These are phyloP conservation scores for Glonium stellatum DNA, from an alignment of 495 filamentous ascomycete genomes.

Conservation along the genomic window DNA sequence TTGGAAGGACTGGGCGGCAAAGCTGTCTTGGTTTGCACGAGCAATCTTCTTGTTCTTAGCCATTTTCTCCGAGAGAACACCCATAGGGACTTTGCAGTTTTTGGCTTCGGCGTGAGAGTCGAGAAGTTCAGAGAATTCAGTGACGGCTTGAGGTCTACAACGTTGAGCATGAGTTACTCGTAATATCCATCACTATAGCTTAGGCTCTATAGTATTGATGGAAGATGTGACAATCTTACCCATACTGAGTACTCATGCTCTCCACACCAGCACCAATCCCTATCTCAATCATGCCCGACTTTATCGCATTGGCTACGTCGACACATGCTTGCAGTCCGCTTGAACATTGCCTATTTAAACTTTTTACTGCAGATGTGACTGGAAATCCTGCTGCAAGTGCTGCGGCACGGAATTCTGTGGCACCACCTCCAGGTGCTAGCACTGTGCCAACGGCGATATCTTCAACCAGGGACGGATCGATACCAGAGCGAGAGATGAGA, in stretches of 20 bases:
- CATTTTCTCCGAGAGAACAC: conserved; percentile 89
- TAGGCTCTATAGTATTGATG: not conserved
- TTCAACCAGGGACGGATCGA: conserved; percentile 78
- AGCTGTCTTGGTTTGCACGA: conserved; percentile 73
- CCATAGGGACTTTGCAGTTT: conserved; percentile 99
- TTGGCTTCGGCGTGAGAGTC: conserved; percentile 74
- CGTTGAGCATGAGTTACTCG: no score
- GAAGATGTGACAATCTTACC: conserved; percentile 32
- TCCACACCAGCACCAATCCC: conserved; percentile 96
- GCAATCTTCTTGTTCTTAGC: conserved; percentile 71
- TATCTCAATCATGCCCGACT: conserved; percentile 84
- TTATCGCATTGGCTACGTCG: conserved; percentile 88
- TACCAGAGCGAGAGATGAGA: conserved; percentile 72
- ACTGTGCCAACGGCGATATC: conserved; percentile 91
- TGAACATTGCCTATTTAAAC: conserved; percentile 86
- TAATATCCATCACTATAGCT: conserved; percentile 36
- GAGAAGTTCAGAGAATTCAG: conserved; percentile 90
- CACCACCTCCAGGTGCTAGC: conserved; percentile 85
- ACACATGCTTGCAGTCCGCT: conserved; percentile 83
- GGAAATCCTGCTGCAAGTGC: conserved; percentile 89
- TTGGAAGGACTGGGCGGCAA: conserved; percentile 82
- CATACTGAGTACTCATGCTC: conserved; percentile 91
- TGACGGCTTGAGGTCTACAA: conserved; percentile 71
- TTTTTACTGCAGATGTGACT: conserved; percentile 70
- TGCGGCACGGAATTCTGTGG: conserved; percentile 93